Percentiles rank a stretch among this genome's conserved stretches.
Evolutionary conservation across 2,329 filamentous ascomycete species (phyloP).

Genomic region (Xylaria sp.): DNA sequence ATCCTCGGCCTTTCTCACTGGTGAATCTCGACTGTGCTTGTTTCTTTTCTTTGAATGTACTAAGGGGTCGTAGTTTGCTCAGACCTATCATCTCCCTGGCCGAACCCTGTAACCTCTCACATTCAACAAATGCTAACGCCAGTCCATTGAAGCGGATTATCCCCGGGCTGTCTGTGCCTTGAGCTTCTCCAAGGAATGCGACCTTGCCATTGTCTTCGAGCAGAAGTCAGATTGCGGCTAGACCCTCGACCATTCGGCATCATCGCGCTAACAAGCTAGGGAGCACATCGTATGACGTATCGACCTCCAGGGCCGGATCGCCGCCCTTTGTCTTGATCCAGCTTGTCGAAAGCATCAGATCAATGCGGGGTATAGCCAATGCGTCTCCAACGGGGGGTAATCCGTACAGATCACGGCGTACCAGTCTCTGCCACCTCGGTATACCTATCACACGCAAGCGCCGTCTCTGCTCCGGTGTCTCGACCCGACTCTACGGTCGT

Average conservation of each 20-base stretch:
- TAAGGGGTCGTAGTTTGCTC: not conserved
- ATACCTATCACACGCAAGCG: not conserved
- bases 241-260: not conserved
- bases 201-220: too few species aligned
- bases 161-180: not conserved
- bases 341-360: constrained; percentile 16
- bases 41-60: not conserved
- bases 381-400: too few species aligned
- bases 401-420: not conserved
- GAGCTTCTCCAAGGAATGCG: not conserved
- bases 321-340: constrained; percentile 20
- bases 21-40: not conserved
- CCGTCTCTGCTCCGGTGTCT: not conserved
- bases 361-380: constrained; percentile 20
- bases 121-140: not conserved
- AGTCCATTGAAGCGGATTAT: not conserved
- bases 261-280: not conserved
- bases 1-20: not conserved
- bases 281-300: constrained; percentile 2
- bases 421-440: too few species aligned
- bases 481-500: not conserved
- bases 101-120: not conserved
- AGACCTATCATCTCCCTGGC: not conserved
- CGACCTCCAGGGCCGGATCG: constrained; percentile 17
- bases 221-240: not conserved